Evolutionary conservation across 345 rosid genomes (phyloP).

Genomic region (Aquilaria malaccensis): DNA sequence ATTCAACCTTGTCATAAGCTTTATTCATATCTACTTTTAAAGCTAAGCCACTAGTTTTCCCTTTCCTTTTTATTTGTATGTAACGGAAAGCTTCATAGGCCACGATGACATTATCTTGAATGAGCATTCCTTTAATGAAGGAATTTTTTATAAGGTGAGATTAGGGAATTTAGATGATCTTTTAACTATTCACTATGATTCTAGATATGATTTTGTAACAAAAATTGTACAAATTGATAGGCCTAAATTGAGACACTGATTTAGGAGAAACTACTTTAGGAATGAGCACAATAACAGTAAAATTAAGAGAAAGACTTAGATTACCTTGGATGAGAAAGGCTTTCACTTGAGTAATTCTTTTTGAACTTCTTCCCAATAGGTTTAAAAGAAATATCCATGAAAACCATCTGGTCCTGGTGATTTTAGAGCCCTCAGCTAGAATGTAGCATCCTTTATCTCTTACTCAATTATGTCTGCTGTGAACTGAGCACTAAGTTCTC

Average conservation of each 20-base stretch:
- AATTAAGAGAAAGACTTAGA: not conserved
- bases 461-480: no score
- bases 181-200: not conserved
- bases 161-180: not conserved
- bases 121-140: not conserved
- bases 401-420: not conserved
- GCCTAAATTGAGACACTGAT: no score
- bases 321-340: not conserved
- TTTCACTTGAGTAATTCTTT: not conserved
- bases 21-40: not conserved
- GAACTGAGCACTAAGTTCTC: not conserved
- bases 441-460: not conserved
- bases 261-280: not conserved
- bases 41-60: not conserved
- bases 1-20: not conserved
- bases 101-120: not conserved
- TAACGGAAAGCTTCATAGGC: not conserved
- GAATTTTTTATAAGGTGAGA: not conserved
- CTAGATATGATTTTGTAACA: not conserved
- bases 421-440: not conserved
- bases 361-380: not conserved
- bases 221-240: no score
- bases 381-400: not conserved
- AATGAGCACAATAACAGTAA: not conserved
- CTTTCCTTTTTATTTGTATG: not conserved